Evolutionary conservation across 1,139 yeast genomes (phyloP).

Genomic region (Saccharomyces hybrid): DNA sequence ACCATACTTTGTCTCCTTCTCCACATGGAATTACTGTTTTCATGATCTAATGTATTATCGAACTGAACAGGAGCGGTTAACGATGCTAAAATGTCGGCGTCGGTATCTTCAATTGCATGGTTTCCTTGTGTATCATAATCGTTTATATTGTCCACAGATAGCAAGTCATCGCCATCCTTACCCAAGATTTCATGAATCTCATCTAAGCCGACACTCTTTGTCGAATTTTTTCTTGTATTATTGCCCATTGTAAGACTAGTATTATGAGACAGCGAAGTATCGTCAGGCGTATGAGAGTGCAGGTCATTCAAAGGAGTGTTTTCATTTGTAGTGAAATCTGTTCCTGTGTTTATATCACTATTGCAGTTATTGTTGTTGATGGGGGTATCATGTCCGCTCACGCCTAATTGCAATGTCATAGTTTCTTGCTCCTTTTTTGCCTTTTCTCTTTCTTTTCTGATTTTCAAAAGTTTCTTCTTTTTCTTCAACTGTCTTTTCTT

Average conservation of each 20-base stretch:
- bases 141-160: constrained; percentile 11
- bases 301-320: neutral
- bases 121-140: neutral
- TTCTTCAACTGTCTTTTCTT: constrained; percentile 27
- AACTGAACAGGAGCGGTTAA: constrained; percentile 31
- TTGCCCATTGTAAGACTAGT: neutral
- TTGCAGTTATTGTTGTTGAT: neutral
- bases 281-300: neutral
- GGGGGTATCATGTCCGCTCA: neutral
- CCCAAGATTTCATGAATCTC: constrained; percentile 24
- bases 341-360: neutral
- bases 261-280: neutral
- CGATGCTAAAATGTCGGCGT: constrained; percentile 29
- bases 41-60: constrained; percentile 12
- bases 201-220: constrained; percentile 27
- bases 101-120: constrained; percentile 17
- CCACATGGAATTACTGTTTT: constrained; percentile 20
- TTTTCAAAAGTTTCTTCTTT: constrained; percentile 27
- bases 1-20: constrained; percentile 55
- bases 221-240: constrained; percentile 18
- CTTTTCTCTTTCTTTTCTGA: constrained; percentile 23
- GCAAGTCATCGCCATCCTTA: constrained; percentile 18
- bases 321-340: neutral
- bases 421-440: constrained; percentile 2
- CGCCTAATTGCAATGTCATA: neutral